A percentile compares a stretch with the other conserved stretches of the same genome.
Evolutionary conservation across 345 rosid species (phyloP).

Genomic region (Eucalyptus polybractea): DNA sequence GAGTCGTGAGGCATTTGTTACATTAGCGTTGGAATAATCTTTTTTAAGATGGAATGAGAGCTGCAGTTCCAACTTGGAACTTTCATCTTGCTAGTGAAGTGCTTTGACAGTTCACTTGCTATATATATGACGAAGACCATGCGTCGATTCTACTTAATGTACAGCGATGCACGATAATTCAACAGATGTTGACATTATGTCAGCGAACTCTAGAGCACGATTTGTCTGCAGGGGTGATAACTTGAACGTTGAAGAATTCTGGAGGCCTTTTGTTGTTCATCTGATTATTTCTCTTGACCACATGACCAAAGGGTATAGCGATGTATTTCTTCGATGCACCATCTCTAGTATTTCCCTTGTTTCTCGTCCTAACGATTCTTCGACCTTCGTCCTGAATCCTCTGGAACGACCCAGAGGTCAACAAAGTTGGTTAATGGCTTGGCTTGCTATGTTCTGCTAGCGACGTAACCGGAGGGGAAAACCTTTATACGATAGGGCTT

Average conservation of each 20-base stretch:
- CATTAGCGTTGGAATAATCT: neutral
- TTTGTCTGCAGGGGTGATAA: neutral
- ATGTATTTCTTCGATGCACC: neutral
- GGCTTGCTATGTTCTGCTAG: neutral
- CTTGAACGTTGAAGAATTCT: neutral
- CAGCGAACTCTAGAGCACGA: neutral
- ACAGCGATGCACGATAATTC: neutral
- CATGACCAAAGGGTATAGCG: neutral
- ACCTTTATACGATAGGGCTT: neutral
- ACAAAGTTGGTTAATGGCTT: neutral
- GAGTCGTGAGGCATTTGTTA: neutral
- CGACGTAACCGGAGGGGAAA: neutral
- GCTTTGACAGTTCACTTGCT: neutral
- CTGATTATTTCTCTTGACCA: neutral
- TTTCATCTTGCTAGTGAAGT: neutral
- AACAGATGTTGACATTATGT: neutral
- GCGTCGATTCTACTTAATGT: neutral
- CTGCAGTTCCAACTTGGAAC: neutral
- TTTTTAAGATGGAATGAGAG: neutral
- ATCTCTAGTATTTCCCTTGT: neutral
- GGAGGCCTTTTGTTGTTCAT: neutral
- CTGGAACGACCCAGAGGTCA: neutral
- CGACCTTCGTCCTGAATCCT: neutral
- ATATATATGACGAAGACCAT: neutral
- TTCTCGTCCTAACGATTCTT: neutral